Percentiles rank a stretch among this genome's conserved stretches.
These are phyloP conservation scores for Colletotrichum eleusines DNA, from an alignment of 2,329 filamentous ascomycete species.

Conservation along the genomic window DNA sequence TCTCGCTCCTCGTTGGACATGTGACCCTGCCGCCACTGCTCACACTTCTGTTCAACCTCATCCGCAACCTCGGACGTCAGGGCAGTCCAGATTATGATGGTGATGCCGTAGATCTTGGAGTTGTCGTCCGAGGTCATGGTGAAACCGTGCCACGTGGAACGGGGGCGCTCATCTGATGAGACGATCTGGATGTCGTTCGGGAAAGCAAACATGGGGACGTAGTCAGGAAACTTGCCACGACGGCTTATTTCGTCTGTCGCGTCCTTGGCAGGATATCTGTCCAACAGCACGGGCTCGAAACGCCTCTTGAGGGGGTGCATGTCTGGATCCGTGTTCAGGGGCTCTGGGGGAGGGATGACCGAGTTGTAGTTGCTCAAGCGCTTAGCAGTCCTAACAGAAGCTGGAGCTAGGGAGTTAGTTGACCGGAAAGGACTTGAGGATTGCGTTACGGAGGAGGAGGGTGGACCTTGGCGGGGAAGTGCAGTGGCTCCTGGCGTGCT, in stretches of 20 bases:
- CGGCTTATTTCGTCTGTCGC: conserved; percentile 83
- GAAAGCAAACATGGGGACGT: conserved; percentile 99
- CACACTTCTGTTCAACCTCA: conserved; percentile 84
- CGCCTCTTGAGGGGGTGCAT: conserved; percentile 96
- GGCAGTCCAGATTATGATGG: conserved; percentile 92
- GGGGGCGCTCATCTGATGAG: conserved; percentile 91
- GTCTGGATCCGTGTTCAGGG: conserved; percentile 86
- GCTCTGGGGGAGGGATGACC: conserved; percentile 93
- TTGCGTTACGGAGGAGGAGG: conserved; percentile 36
- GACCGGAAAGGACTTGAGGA: conserved; percentile 39
- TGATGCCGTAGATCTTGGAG: conserved; percentile 91
- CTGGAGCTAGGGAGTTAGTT: conserved; percentile 51
- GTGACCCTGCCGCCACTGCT: conserved; percentile 85
- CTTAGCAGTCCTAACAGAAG: conserved; percentile 81
- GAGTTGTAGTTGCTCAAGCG: conserved; percentile 98
- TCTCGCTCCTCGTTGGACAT: conserved; percentile 94
- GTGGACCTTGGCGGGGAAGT: conserved; percentile 31
- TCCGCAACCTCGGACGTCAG: conserved; percentile 85
- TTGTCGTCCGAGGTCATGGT: conserved; percentile 97
- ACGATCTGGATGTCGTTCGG: conserved; percentile 98
- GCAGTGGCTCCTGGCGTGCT: conserved; percentile 38
- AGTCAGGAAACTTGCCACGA: conserved; percentile 92
- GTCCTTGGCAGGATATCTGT: conserved; percentile 89
- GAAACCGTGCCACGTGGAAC: conserved; percentile 99
- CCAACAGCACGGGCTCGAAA: conserved; percentile 95